phyloP scores from a whole-genome alignment of 306 rosid genomes.

The Trifolium subterraneum region DNA sequence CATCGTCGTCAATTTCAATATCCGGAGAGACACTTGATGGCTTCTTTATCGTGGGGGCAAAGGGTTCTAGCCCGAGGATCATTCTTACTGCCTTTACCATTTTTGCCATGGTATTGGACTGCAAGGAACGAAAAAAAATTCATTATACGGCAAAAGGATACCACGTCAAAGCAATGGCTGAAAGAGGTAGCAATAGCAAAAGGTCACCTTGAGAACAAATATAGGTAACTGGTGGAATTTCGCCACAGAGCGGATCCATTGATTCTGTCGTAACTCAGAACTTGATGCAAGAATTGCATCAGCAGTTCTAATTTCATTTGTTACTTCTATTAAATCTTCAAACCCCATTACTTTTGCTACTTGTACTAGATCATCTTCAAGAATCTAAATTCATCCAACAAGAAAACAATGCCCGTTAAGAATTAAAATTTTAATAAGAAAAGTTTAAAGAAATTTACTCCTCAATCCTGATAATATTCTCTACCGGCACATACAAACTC shows the following conservation, averaged over 20 bases:
- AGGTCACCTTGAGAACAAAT: slow-evolving; percentile 85
- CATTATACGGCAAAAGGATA: slow-evolving; percentile 35
- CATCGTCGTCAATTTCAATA: slow-evolving; percentile 87
- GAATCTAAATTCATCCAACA: slow-evolving; percentile 60
- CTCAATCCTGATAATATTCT: slow-evolving; percentile 15
- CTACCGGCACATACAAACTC: slow-evolving; percentile 28
- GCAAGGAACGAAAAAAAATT: slow-evolving; percentile 46
- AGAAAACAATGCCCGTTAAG: slow-evolving; percentile 21
- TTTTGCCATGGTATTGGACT: slow-evolving; percentile 97
- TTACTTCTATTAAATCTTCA: slow-evolving; percentile 75
- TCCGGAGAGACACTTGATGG: slow-evolving; percentile 52
- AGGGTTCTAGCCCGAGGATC: slow-evolving; percentile 81
- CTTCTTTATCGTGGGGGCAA: slow-evolving; percentile 54
- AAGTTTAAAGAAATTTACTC: slow-evolving; percentile 8
- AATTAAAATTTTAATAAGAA: background rate
- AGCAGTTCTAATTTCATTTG: slow-evolving; percentile 85
- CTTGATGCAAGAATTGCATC: slow-evolving; percentile 84
- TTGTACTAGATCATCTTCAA: slow-evolving; percentile 89
- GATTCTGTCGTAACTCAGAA: slow-evolving; percentile 78
- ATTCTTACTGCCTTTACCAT: slow-evolving; percentile 94
- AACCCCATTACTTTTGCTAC: slow-evolving; percentile 92
- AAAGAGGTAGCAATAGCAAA: slow-evolving; percentile 22
- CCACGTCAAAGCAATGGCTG: slow-evolving; percentile 14
- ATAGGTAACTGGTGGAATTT: slow-evolving; percentile 90
- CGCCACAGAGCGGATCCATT: slow-evolving; percentile 89